These are phyloP conservation scores for Cokeromyces recurvatus DNA, from an alignment of 371 early-diverging fungal genomes.

Conservation along the genomic window DNA sequence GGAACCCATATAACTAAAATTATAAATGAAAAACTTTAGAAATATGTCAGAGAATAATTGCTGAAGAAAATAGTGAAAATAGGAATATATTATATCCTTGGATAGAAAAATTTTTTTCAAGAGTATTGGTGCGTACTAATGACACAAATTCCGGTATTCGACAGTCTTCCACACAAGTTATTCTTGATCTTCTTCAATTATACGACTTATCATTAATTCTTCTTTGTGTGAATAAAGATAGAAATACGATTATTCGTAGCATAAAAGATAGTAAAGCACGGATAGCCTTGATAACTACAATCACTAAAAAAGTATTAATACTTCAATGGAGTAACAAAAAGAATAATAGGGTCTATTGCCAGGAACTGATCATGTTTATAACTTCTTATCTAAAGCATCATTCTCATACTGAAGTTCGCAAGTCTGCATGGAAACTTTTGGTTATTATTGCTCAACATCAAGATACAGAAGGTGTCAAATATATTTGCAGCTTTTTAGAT, in stretches of 20 bases:
- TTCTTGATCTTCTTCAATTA: conserved; percentile 47
- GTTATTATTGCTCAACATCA: conserved; percentile 6
- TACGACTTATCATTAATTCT: conserved; percentile 46
- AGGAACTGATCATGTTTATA: conserved; percentile 46
- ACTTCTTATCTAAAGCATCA: conserved; percentile 52
- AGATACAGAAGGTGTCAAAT: not conserved
- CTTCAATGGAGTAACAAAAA: conserved; percentile 22
- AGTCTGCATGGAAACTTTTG: conserved; percentile 52
- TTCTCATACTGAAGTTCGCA: conserved; percentile 61
- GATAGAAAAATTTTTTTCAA: conserved; percentile 48
- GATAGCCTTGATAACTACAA: conserved; percentile 50
- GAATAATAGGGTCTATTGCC: conserved; percentile 7
- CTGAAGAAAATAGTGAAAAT: not conserved
- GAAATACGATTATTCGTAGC: conserved; percentile 34
- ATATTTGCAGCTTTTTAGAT: conserved; percentile 7
- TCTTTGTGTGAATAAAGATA: conserved; percentile 31
- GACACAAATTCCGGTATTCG: conserved; percentile 60
- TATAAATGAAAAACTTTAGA: no score
- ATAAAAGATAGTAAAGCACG: conserved; percentile 33
- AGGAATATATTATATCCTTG: not conserved
- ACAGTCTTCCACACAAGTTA: conserved; percentile 39
- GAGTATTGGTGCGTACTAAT: conserved; percentile 51
- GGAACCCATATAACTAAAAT: no score
- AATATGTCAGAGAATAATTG: no score
- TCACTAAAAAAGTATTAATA: conserved; percentile 48